These are phyloP conservation scores for Botrytis byssoidea DNA, from an alignment of 2,329 filamentous ascomycete genomes.

Conservation along the genomic window DNA sequence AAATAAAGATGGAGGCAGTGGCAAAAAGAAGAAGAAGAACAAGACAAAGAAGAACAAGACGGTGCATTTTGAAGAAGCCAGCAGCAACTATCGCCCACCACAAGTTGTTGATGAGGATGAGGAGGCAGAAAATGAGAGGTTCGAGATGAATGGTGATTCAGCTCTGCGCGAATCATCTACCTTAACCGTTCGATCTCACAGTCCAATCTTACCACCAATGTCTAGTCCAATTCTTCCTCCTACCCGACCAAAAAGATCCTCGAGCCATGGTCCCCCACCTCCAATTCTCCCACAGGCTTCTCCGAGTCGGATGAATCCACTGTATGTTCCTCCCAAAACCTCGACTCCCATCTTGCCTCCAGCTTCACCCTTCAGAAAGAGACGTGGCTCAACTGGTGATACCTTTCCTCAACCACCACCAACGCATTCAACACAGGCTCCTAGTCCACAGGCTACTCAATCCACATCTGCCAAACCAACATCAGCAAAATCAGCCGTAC, in stretches of 20 bases:
- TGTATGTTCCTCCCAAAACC: neutral
- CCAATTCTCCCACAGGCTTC: slow-evolving; percentile 1
- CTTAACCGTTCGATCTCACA: neutral
- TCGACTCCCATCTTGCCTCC: slow-evolving; percentile 13
- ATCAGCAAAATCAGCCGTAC: neutral
- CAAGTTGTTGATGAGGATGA: neutral
- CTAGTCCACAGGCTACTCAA: neutral
- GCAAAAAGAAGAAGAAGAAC: neutral
- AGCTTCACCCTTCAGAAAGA: slow-evolving; percentile 2
- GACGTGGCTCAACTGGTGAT: neutral
- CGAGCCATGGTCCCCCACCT: neutral
- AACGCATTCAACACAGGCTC: neutral
- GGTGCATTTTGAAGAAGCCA: neutral
- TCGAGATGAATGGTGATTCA: neutral
- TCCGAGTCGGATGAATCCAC: neutral
- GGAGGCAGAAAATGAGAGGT: neutral
- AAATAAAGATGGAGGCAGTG: neutral
- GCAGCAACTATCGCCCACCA: neutral
- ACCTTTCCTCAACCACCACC: neutral
- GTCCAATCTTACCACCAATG: neutral
- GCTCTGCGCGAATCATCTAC: neutral
- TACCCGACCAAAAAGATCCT: neutral
- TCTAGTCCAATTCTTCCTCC: neutral
- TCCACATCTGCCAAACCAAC: neutral
- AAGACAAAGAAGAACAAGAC: neutral